Base-by-base conservation (phyloP, 192 early-diverging fungal species). In the Pilaira anomala region DNA sequence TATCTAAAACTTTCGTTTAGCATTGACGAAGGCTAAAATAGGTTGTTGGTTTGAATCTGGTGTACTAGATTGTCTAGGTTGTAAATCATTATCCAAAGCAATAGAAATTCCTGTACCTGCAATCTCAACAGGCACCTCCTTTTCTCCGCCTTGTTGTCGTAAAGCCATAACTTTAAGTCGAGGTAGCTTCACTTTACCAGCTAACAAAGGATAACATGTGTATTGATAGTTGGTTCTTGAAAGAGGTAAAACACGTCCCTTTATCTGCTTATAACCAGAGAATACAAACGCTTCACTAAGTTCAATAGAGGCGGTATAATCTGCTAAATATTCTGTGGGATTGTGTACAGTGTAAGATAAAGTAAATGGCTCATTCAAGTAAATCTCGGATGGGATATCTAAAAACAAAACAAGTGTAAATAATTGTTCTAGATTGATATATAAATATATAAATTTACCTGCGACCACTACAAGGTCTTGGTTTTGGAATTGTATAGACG, bases 201-300 rank as follows among this genome's bases (percentile, higher is more conserved):
- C 76, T 7, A 60, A 46, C 22, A 93, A 66, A 3, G 89, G 81
- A 28, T 88, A 81, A 65, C 81, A 83, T 46, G 78, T 85, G 65
- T 81, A 83, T 54, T 76, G 66, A 44, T 92, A 72, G 0, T 42
- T 60, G 24, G 74, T 60, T 5, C 65, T 72, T 4, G 80, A 72
- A 11, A 85, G 72, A 0, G 90, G 88, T 2, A 89, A 76, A 0
- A 93, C 57, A 8, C 74, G 76, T 30, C 86, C 63, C 6, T 71
- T 65, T 2, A 79, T 65, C 49, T 84, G 84, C 71, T 89, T 90
- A 22, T 81, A 82, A 18, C 91, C 91, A 9, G 86, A 75, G 66
- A 88, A 91, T 1, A 91, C 87, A 75, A 91, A 92, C 16, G 79
- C 78, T 14, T 93, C 91, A 9, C 82, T 75, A 0, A 83, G 64